Conservation (phyloP, 495 filamentous ascomycete species). For the Podospora comata region DNA sequence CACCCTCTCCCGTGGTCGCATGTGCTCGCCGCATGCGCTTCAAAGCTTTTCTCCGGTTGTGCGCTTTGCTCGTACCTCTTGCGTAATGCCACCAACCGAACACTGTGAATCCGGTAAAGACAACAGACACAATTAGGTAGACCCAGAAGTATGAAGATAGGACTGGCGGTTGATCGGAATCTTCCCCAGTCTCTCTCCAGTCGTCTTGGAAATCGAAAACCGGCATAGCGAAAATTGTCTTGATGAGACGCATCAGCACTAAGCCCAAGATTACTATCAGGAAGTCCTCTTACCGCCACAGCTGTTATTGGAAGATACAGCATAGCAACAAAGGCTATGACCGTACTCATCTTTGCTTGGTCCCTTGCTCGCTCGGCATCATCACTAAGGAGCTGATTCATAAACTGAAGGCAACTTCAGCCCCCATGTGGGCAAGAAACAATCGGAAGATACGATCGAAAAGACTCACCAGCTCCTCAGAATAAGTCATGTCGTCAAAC, state of each 20-base stretch:
- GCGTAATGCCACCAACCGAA: not conserved
- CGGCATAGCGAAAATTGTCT: slow-evolving; percentile 19
- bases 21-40: not conserved
- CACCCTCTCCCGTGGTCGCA: not conserved
- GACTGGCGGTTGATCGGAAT: not conserved
- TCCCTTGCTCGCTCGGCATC: slow-evolving; percentile 1
- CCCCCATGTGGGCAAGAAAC: not conserved
- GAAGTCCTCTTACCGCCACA: slow-evolving; percentile 15
- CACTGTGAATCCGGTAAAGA: not conserved
- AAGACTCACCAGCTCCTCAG: slow-evolving; percentile 15
- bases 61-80: not conserved
- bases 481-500: slow-evolving; percentile 9
- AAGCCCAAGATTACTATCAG: not conserved
- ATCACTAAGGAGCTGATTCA: slow-evolving; percentile 7
- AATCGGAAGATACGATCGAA: no score
- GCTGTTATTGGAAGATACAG: slow-evolving; percentile 20
- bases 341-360: slow-evolving; percentile 6
- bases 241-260: not conserved
- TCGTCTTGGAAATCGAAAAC: slow-evolving; percentile 17
- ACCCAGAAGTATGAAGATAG: not conserved
- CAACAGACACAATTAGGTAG: not conserved
- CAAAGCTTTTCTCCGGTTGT: not conserved
- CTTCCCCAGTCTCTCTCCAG: not conserved
- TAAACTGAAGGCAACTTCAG: slow-evolving; percentile 10
- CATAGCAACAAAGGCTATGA: slow-evolving; percentile 21